Evolutionary conservation across 108 stramenopile genomes (phyloP), one percentile per base, ranked within the genome.

Genomic region (Stephanodiscus minutulus): DNA sequence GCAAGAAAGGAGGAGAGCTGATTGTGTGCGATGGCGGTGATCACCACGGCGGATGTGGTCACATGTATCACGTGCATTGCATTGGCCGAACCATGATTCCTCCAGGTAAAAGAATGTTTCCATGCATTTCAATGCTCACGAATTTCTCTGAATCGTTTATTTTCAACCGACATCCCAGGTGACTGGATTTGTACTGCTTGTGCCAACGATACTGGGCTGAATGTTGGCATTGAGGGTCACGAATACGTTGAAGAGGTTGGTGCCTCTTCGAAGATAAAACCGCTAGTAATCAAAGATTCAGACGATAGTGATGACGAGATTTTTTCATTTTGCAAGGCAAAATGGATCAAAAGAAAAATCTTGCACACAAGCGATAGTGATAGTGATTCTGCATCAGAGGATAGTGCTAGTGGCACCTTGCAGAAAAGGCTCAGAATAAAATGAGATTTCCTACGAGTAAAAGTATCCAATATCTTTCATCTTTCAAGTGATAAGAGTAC

Each of bases 141-240:
- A 39, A 46, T 41, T 41, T 41, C 39, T 41, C 39, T 52, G 50
- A 25, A 6, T 4, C 5, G 18, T 52, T 25, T 28, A 41, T 28
- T 52, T 29, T 41, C 46, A 46, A 15, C 29, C 49, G 29, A 49
- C 49, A 17, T 13, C 49, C 10, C 20, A 77, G 88, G 88, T 7
- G 86, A 89, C 28, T 89, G 86, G 88, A 84, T 89, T 31, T 89
- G 88, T 64, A 66, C 66, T 15, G 44, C 36, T 24, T 89, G 88
- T 77, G 88, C 88, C 52, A 63, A 61, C 13, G 48, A 25, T 17
- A 54, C 57, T 29, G 82, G 72, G 11, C 22, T 79, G 28, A 44
- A 74, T 48, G 83, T 74, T 57, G 81, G 81, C 21, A 68, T 70
- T 13, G 64, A 71, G 61, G 85, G 85, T 11, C 58, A 86, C 59